Conservation (phyloP, 768 basidiomycete genomes). For the Tricholoma flavovirens region DNA sequence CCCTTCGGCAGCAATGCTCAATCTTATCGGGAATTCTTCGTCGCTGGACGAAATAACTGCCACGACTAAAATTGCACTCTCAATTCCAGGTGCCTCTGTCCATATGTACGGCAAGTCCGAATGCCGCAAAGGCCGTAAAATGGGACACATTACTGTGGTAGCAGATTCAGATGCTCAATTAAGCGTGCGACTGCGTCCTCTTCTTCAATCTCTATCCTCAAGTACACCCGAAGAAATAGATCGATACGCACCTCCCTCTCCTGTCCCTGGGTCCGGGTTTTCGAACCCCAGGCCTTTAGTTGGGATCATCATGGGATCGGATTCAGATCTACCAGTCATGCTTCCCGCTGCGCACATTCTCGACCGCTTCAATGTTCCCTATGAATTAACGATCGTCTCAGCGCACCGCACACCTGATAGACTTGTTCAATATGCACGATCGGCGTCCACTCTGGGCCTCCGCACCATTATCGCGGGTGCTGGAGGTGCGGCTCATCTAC, state of each 20-base stretch:
- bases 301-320: constrained; percentile 96
- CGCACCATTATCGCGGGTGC: constrained; percentile 89
- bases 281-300: constrained; percentile 74
- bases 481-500: constrained; percentile 97
- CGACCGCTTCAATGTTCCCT: constrained; percentile 77
- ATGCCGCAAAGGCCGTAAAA: constrained; percentile 87
- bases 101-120: constrained; percentile 96
- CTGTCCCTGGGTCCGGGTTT: constrained; percentile 41
- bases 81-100: constrained; percentile 67
- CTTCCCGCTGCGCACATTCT: constrained; percentile 82
- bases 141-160: constrained; percentile 94
- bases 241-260: constrained; percentile 43
- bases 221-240: constrained; percentile 43
- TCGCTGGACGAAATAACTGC: constrained; percentile 53
- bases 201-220: constrained; percentile 62
- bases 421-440: constrained; percentile 74
- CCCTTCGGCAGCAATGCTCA: constrained; percentile 87
- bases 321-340: constrained; percentile 96
- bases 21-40: constrained; percentile 82
- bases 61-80: constrained; percentile 55
- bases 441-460: constrained; percentile 61
- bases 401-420: constrained; percentile 93
- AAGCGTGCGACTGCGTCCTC: constrained; percentile 58
- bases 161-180: constrained; percentile 77
- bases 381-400: constrained; percentile 93